Conservation (phyloP, 371 early-diverging fungal genomes). For the Apophysomyces trapeziformis region DNA sequence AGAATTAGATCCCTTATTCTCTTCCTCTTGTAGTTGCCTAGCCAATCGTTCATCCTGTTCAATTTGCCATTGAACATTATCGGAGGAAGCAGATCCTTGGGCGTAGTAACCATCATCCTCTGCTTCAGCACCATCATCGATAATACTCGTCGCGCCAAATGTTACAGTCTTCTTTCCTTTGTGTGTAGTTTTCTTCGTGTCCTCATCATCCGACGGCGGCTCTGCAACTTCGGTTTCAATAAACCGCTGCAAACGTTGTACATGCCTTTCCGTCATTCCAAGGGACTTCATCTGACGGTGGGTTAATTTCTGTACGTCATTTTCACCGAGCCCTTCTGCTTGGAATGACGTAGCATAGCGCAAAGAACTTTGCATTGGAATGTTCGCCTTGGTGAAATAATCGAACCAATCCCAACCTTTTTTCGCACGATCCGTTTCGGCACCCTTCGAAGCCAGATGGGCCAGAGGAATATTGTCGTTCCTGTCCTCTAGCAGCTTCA, state of each 20-base stretch:
- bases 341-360: slow-evolving; percentile 83
- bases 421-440: slow-evolving; percentile 18
- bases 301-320: slow-evolving; percentile 73
- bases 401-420: slow-evolving; percentile 86
- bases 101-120: slow-evolving; percentile 1
- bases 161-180: slow-evolving; percentile 46
- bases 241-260: slow-evolving; percentile 75
- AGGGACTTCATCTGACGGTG: slow-evolving; percentile 73
- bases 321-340: slow-evolving; percentile 74
- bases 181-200: slow-evolving; percentile 12
- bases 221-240: slow-evolving; percentile 44
- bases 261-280: slow-evolving; percentile 83
- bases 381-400: slow-evolving; percentile 79
- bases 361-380: slow-evolving; percentile 73
- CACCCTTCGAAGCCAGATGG: slow-evolving; percentile 35
- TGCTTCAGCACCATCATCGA: slow-evolving; percentile 39
- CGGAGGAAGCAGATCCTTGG: background rate
- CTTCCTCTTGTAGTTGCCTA: slow-evolving; percentile 72
- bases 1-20: slow-evolving; percentile 44
- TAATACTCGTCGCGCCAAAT: slow-evolving; percentile 49
- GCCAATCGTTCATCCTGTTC: slow-evolving; percentile 78
- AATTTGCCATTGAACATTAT: slow-evolving; percentile 47
- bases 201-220: slow-evolving; percentile 50
- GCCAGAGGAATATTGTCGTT: slow-evolving; percentile 56
- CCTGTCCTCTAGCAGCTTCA: slow-evolving; percentile 49